A percentile compares a stretch with the other conserved stretches of the same genome.
phyloP scores from a whole-genome alignment of 352 stramenopile species.

The Globisporangium carolinianum region DNA sequence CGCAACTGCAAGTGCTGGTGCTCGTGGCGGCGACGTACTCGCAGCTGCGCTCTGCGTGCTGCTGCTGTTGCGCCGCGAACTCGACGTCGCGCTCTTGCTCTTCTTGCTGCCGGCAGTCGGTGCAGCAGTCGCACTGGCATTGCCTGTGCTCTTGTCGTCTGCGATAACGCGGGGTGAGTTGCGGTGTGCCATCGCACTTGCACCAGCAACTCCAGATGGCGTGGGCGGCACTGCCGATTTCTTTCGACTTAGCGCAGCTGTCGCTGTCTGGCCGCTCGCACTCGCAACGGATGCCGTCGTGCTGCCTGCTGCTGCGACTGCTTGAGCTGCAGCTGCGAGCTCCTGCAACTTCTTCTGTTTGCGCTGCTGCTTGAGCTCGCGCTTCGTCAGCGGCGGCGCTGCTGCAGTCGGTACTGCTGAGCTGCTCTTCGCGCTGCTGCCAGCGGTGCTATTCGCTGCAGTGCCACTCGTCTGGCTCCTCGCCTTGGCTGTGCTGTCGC shows the following conservation, averaged over 20 bases:
- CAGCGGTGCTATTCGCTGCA: slow-evolving; percentile 3
- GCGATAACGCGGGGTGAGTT: slow-evolving; percentile 14
- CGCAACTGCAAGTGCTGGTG: neutral
- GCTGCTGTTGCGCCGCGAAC: slow-evolving; percentile 19
- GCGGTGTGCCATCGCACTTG: slow-evolving; percentile 3
- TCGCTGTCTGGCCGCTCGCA: slow-evolving; percentile 4
- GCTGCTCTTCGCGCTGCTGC: slow-evolving; percentile 1
- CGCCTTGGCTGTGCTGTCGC: slow-evolving; percentile 4
- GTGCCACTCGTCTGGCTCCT: slow-evolving; percentile 13
- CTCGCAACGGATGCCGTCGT: neutral
- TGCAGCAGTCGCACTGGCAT: neutral
- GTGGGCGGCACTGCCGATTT: slow-evolving; percentile 1
- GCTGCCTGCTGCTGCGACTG: neutral
- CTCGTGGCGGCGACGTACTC: neutral
- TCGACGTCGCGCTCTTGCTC: slow-evolving; percentile 18
- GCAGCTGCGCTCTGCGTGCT: slow-evolving; percentile 8
- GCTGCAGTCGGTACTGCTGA: neutral
- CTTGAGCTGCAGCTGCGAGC: slow-evolving; percentile 5
- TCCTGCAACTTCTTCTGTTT: slow-evolving; percentile 72
- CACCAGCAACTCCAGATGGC: neutral
- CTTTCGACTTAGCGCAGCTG: slow-evolving; percentile 7
- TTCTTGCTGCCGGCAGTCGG: slow-evolving; percentile 27
- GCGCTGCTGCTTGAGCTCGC: slow-evolving; percentile 61
- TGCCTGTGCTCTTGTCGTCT: slow-evolving; percentile 31
- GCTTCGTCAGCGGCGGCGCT: slow-evolving; percentile 36